Conservation (phyloP, 2,329 filamentous ascomycete species). For the Fusarium setosum region DNA sequence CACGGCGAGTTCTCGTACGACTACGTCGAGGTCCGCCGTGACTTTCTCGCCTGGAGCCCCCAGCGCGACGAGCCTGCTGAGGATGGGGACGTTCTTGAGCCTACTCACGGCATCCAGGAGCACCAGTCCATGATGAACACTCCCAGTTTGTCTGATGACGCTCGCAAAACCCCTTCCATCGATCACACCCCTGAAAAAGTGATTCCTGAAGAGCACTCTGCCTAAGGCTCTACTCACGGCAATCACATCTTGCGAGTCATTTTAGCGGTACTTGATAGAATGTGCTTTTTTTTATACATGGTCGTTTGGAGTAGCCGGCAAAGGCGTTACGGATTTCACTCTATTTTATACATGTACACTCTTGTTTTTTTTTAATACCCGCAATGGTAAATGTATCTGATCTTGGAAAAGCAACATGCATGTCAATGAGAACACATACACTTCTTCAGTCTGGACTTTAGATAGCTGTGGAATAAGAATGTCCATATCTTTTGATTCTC, state of each 20-base stretch:
- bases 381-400: constrained; percentile 34
- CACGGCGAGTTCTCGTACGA: constrained; percentile 92
- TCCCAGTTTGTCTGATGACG: constrained; percentile 43
- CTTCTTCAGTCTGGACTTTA: constrained; percentile 30
- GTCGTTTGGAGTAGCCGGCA: constrained; percentile 41
- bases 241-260: constrained; percentile 17
- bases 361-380: constrained; percentile 40
- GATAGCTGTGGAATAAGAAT: constrained; percentile 34
- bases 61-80: constrained; percentile 73
- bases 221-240: constrained; percentile 7
- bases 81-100: constrained; percentile 67
- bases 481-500: constrained; percentile 10
- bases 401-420: constrained; percentile 37
- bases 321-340: constrained; percentile 37
- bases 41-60: constrained; percentile 90
- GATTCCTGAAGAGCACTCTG: constrained; percentile 25
- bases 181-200: constrained; percentile 26
- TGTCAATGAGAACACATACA: constrained; percentile 31
- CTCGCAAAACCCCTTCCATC: constrained; percentile 38
- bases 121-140: constrained; percentile 61
- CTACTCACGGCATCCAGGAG: constrained; percentile 78
- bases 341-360: constrained; percentile 12
- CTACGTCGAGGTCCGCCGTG: constrained; percentile 88
- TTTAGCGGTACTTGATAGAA: constrained; percentile 36
- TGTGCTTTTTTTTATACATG: constrained; percentile 16